These are phyloP conservation scores for Sinapis alba DNA, from an alignment of 441 rosid species.

Conservation along the genomic window DNA sequence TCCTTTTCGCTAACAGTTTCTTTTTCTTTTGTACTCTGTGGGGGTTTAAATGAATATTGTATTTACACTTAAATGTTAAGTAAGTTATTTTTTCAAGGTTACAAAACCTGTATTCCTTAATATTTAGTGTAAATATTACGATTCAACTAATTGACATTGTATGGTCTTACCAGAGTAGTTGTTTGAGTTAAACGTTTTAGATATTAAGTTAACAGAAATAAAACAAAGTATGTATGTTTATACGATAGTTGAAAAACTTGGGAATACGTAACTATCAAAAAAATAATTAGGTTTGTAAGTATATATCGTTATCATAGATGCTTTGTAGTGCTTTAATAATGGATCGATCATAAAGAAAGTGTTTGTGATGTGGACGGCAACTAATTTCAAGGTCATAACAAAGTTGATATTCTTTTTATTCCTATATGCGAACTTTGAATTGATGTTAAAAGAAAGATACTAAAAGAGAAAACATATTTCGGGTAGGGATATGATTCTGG, in stretches of 20 bases:
- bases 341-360: slow-evolving; percentile 25
- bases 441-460: background rate
- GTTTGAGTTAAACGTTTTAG: background rate
- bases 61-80: background rate
- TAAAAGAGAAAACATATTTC: slow-evolving; percentile 17
- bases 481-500: slow-evolving; percentile 10
- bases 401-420: background rate
- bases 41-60: slow-evolving; percentile 4
- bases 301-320: slow-evolving; percentile 12
- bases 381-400: slow-evolving; percentile 13
- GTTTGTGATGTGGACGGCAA: slow-evolving; percentile 30
- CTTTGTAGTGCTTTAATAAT: slow-evolving; percentile 24
- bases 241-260: background rate
- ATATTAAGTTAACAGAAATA: background rate
- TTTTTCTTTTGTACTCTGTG: background rate
- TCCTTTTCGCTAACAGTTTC: background rate
- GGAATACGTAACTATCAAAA: background rate
- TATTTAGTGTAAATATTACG: too few relatives aligned
- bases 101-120: too few relatives aligned
- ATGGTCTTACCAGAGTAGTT: background rate
- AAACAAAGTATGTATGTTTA: slow-evolving; percentile 28
- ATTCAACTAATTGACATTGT: background rate
- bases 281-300: slow-evolving; percentile 17
- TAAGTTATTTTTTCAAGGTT: background rate
- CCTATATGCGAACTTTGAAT: slow-evolving; percentile 18